Conservation (phyloP, 768 basidiomycete genomes). For the Ramaria rubella region DNA sequence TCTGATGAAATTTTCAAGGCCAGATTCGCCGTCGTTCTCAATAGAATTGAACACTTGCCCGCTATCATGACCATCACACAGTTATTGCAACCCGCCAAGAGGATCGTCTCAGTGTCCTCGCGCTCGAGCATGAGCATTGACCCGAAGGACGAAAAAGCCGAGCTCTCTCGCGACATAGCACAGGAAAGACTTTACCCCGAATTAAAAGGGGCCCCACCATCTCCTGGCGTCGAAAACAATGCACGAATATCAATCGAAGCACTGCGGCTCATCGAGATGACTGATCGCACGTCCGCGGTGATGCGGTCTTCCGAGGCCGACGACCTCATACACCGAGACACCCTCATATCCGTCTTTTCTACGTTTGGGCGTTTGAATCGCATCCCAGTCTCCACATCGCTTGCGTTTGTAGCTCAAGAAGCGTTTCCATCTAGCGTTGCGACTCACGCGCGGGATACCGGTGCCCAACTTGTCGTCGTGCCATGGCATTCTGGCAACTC, state of each 20-base stretch:
- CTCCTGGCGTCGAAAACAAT: not conserved
- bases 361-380: constrained; percentile 71
- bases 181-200: not conserved
- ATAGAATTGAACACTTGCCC: constrained; percentile 74
- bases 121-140: constrained; percentile 25
- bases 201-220: not conserved
- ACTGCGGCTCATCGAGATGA: constrained; percentile 84
- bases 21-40: constrained; percentile 67
- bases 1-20: constrained; percentile 41
- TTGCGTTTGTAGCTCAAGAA: constrained; percentile 71
- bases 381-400: constrained; percentile 56
- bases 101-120: constrained; percentile 4
- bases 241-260: constrained; percentile 52
- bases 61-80: constrained; percentile 78
- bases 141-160: not conserved
- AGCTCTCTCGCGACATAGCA: constrained; percentile 3
- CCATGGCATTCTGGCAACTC: constrained; percentile 56
- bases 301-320: constrained; percentile 77
- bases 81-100: constrained; percentile 44
- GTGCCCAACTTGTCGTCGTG: constrained; percentile 70
- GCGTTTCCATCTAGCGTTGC: constrained; percentile 65
- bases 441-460: constrained; percentile 47
- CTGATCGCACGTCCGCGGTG: constrained; percentile 80
- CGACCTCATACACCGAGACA: constrained; percentile 59
- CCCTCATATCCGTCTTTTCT: constrained; percentile 64